Conservation (phyloP, 2,329 filamentous ascomycete genomes). For the Amesomyces nigricolor region DNA sequence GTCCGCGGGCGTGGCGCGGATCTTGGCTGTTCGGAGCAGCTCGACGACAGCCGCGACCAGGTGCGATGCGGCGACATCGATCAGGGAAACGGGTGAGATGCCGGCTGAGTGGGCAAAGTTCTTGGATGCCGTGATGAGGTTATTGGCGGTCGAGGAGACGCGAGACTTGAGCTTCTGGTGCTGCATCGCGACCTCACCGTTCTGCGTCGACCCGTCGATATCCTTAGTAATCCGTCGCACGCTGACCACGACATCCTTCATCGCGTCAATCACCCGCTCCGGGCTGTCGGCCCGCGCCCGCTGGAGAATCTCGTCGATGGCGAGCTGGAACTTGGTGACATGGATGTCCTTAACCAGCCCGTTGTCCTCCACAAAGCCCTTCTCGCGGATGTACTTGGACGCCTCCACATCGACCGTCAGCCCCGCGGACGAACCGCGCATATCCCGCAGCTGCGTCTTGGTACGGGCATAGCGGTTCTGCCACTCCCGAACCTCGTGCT, state of each 20-base stretch:
- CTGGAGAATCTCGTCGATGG: conserved; percentile 84
- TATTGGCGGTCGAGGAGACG: conserved; percentile 91
- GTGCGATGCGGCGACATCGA: conserved; percentile 91
- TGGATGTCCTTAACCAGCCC: conserved; percentile 87
- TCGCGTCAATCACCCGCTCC: conserved; percentile 70
- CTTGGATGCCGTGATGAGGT: conserved; percentile 88
- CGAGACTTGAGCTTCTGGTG: conserved; percentile 68
- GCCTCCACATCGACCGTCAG: conserved; percentile 64
- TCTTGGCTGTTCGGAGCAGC: conserved; percentile 76
- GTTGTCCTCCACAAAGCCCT: conserved; percentile 61
- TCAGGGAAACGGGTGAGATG: conserved; percentile 82
- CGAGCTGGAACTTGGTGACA: conserved; percentile 90
- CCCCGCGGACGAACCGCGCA: conserved; percentile 75
- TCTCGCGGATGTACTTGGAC: conserved; percentile 59
- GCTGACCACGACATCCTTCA: conserved; percentile 78
- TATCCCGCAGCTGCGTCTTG: conserved; percentile 78
- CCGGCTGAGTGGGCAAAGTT: conserved; percentile 80
- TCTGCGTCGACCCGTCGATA: conserved; percentile 54
- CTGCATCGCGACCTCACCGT: conserved; percentile 49
- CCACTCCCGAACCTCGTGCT: conserved; percentile 84
- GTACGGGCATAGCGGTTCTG: conserved; percentile 80
- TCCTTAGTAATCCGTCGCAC: conserved; percentile 83
- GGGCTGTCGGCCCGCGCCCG: conserved; percentile 69
- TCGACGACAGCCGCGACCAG: conserved; percentile 82
- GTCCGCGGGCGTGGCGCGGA: conserved; percentile 66